These are phyloP conservation scores for Cercospora beticola DNA, from an alignment of 2,329 filamentous ascomycete genomes.

Conservation along the genomic window DNA sequence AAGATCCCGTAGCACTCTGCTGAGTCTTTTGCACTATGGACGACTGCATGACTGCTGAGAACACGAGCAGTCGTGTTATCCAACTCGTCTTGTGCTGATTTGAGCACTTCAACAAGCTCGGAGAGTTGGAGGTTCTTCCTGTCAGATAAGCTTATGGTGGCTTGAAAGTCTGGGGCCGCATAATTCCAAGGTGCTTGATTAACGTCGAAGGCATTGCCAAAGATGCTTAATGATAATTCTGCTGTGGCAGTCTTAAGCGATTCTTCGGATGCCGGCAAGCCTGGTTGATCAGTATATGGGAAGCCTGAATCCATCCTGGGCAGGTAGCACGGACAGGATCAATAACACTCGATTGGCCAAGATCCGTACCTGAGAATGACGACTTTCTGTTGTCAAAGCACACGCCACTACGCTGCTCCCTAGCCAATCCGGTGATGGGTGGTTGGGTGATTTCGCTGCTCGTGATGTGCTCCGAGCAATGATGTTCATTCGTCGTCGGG, in stretches of 20 bases:
- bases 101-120: neutral
- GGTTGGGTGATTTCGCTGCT: neutral
- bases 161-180: constrained; percentile 9
- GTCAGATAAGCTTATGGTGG: neutral
- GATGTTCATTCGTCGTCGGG: neutral
- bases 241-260: constrained; percentile 1
- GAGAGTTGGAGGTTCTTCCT: neutral
- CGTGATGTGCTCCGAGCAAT: neutral
- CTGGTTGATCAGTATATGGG: constrained; percentile 1
- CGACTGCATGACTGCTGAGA: neutral
- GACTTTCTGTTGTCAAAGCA: neutral
- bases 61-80: neutral
- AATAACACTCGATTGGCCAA: neutral
- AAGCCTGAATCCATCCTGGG: neutral
- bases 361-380: constrained; percentile 2
- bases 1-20: constrained; percentile 8
- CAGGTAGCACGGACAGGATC: constrained; percentile 1
- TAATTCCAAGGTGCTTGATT: neutral
- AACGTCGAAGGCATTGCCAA: neutral
- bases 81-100: neutral
- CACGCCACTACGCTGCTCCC: neutral
- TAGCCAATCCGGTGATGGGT: neutral
- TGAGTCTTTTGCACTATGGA: neutral
- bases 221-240: neutral
- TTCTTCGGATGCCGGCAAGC: neutral